These are phyloP conservation scores for Xerocomus potaroensis DNA, from an alignment of 768 basidiomycete species.

Conservation along the genomic window DNA sequence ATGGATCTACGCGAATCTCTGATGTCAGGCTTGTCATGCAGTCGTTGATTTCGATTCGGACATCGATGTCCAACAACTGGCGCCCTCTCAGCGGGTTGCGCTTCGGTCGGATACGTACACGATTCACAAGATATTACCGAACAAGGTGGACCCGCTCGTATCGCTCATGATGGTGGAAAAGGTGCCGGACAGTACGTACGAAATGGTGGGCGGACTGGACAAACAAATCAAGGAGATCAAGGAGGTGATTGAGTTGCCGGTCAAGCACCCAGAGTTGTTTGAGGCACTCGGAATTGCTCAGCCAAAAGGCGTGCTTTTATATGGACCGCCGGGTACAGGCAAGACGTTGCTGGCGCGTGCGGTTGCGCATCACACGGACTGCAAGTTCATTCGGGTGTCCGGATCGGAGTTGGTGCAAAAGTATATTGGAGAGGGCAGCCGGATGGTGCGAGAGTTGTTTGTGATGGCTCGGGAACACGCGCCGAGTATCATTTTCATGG, in stretches of 20 bases:
- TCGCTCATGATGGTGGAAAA: conserved; percentile 99
- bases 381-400: conserved; percentile 94
- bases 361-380: conserved; percentile 96
- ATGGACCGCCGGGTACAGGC: conserved; percentile 94
- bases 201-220: conserved; percentile 99
- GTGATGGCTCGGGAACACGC: conserved; percentile 98
- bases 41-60: conserved; percentile 93
- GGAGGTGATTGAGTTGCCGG: conserved; percentile 96
- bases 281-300: conserved; percentile 95
- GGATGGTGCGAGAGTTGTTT: conserved; percentile 97
- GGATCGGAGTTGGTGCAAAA: conserved; percentile 96
- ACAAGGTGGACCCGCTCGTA: conserved; percentile 97
- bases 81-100: conserved; percentile 86
- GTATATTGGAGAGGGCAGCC: conserved; percentile 94
- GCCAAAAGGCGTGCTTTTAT: conserved; percentile 93
- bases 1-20: too few species aligned
- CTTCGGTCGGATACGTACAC: conserved; percentile 95
- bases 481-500: conserved; percentile 99
- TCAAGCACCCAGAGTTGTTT: conserved; percentile 96
- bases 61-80: conserved; percentile 75
- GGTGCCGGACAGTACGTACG: conserved; percentile 98
- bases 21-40: conserved; percentile 25
- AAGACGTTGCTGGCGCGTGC: conserved; percentile 95
- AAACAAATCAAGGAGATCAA: conserved; percentile 99
- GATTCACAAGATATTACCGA: conserved; percentile 93